Percentiles rank a stretch among this genome's conserved stretches.
phyloP scores from a whole-genome alignment of 345 rosid species.

The Euphorbia peplus region DNA sequence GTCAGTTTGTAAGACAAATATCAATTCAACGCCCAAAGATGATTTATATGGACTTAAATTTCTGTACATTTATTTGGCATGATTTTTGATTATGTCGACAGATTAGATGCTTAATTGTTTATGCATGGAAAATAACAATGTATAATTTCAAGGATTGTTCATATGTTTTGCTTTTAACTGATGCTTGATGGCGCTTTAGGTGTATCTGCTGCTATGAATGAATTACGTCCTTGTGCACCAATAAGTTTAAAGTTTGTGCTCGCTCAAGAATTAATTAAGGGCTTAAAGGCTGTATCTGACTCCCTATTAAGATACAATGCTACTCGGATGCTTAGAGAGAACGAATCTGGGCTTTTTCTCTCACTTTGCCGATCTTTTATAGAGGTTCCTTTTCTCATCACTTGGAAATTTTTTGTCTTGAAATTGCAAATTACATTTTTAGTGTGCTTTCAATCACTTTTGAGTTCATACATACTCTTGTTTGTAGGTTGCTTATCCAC shows the following conservation, averaged over 20 bases:
- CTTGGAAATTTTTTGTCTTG: background rate
- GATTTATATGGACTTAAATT: background rate
- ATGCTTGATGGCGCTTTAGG: constrained; percentile 40
- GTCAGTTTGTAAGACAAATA: background rate
- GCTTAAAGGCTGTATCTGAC: constrained; percentile 79
- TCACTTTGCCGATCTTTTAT: constrained; percentile 86
- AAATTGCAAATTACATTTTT: background rate
- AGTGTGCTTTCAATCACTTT: constrained; percentile 7
- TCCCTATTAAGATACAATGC: constrained; percentile 77
- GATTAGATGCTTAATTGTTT: background rate
- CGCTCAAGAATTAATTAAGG: constrained; percentile 76
- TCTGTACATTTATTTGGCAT: background rate
- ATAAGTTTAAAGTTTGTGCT: constrained; percentile 69
- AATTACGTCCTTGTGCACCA: constrained; percentile 89
- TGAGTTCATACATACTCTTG: constrained; percentile 13
- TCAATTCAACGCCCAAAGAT: background rate
- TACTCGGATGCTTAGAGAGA: constrained; percentile 86
- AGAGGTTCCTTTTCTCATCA: constrained; percentile 47
- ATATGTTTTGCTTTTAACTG: background rate
- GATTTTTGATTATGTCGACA: background rate
- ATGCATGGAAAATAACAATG: background rate
- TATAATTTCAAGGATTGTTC: background rate
- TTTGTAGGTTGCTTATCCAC: constrained; percentile 74
- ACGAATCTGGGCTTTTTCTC: constrained; percentile 76
- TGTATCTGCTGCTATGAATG: constrained; percentile 91